phyloP scores from a whole-genome alignment of 2,329 filamentous ascomycete species.

The Alternaria consortialis region DNA sequence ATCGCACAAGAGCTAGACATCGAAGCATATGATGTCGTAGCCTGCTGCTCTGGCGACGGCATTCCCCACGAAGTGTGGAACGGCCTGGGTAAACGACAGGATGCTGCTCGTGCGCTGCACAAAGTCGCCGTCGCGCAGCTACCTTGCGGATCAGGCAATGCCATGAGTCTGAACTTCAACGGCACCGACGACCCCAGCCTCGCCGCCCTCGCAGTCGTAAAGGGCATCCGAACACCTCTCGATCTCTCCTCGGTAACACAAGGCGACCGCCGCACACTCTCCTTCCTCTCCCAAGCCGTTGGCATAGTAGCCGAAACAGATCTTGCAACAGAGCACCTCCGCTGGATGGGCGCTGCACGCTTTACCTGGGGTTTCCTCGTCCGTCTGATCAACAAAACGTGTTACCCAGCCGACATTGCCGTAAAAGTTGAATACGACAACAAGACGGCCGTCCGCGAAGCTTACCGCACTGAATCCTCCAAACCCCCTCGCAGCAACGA shows the following conservation, averaged over 20 bases:
- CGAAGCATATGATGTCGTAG: slow-evolving; percentile 81
- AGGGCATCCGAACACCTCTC: slow-evolving; percentile 82
- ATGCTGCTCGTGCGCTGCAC: slow-evolving; percentile 77
- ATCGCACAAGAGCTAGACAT: slow-evolving; percentile 80
- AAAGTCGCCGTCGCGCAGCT: slow-evolving; percentile 86
- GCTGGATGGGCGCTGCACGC: slow-evolving; percentile 89
- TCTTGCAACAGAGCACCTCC: slow-evolving; percentile 85
- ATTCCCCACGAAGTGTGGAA: slow-evolving; percentile 95
- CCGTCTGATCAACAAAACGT: slow-evolving; percentile 75
- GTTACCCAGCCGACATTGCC: slow-evolving; percentile 89
- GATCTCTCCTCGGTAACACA: slow-evolving; percentile 91
- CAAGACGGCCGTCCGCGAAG: slow-evolving; percentile 76
- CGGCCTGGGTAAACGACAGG: slow-evolving; percentile 78
- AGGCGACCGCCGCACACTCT: slow-evolving; percentile 75
- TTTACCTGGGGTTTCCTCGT: slow-evolving; percentile 88
- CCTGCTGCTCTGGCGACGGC: slow-evolving; percentile 91
- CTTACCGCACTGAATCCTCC: slow-evolving; percentile 64
- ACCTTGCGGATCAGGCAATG: slow-evolving; percentile 93
- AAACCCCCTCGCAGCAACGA: slow-evolving; percentile 34
- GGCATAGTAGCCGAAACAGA: slow-evolving; percentile 92
- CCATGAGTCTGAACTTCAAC: slow-evolving; percentile 87
- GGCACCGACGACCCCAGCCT: slow-evolving; percentile 78
- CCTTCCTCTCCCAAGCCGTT: slow-evolving; percentile 89
- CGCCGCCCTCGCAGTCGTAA: slow-evolving; percentile 84
- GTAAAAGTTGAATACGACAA: slow-evolving; percentile 82